Conservation (phyloP, 148 eudicot species). For the Gaultheria prostrata region DNA sequence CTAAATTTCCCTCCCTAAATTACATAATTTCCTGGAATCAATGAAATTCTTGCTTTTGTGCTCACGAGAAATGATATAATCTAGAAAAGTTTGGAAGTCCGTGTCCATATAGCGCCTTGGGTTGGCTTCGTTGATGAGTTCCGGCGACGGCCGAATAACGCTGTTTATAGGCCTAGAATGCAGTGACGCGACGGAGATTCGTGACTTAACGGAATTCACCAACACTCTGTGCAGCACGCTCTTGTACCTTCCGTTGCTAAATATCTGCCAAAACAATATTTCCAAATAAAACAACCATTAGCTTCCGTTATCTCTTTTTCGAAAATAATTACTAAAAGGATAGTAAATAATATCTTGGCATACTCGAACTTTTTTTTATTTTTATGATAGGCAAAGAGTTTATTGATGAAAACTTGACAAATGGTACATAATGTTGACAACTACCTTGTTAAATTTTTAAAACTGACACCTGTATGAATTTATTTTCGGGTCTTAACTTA, state of each 20-base stretch:
- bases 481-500: too few relatives aligned
- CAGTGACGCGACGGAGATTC: slow-evolving; percentile 69
- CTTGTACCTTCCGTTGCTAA: slow-evolving; percentile 91
- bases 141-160: slow-evolving; percentile 49
- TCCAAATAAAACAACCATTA: background rate
- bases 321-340: too few relatives aligned
- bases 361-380: too few relatives aligned
- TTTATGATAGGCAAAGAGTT: too few relatives aligned
- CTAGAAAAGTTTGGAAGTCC: slow-evolving; percentile 61
- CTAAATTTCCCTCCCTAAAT: background rate
- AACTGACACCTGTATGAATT: too few relatives aligned
- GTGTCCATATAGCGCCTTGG: slow-evolving; percentile 79
- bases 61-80: slow-evolving; percentile 55
- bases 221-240: slow-evolving; percentile 84
- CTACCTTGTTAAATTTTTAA: background rate
- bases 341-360: too few relatives aligned
- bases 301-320: background rate
- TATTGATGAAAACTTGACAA: too few relatives aligned
- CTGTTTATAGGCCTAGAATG: slow-evolving; percentile 56
- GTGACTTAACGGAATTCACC: slow-evolving; percentile 52
- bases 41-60: slow-evolving; percentile 64
- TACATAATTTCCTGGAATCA: slow-evolving; percentile 43
- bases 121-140: slow-evolving; percentile 53
- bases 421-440: too few relatives aligned
- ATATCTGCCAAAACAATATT: slow-evolving; percentile 54